These are phyloP conservation scores for Suillus americanus DNA, from an alignment of 768 basidiomycete genomes.

Conservation along the genomic window DNA sequence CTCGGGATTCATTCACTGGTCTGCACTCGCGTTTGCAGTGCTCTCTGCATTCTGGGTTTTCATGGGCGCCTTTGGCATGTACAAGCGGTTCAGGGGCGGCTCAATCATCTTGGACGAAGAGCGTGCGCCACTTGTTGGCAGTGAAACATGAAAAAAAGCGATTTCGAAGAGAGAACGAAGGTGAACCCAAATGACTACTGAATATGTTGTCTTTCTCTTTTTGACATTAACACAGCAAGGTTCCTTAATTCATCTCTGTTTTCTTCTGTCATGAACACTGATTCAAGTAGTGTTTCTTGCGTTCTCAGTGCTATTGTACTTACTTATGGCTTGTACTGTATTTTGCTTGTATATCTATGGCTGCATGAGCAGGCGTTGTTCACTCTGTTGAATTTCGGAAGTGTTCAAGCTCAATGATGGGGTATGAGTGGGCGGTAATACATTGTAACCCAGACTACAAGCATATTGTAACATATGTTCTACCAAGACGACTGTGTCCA, in stretches of 20 bases:
- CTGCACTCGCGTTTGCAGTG: slow-evolving; percentile 80
- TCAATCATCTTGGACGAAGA: slow-evolving; percentile 83
- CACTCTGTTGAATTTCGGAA: neutral
- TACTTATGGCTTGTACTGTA: neutral
- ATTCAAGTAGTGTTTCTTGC: neutral
- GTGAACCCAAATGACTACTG: neutral
- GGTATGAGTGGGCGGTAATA: slow-evolving; percentile 1
- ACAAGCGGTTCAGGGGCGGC: slow-evolving; percentile 42
- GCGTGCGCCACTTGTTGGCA: slow-evolving; percentile 74
- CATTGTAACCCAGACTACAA: neutral
- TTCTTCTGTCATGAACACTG: neutral
- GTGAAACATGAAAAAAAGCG: slow-evolving; percentile 17
- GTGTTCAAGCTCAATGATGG: neutral
- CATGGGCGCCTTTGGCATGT: slow-evolving; percentile 67
- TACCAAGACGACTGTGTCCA: neutral
- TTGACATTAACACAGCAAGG: neutral
- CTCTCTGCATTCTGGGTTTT: slow-evolving; percentile 81
- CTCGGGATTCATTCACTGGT: slow-evolving; percentile 86
- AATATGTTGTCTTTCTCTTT: neutral
- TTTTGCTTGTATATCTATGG: neutral
- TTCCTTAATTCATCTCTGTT: neutral
- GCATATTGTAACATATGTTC: neutral
- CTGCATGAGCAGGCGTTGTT: neutral
- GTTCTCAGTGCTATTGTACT: neutral
- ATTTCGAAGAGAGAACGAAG: neutral